Percentiles rank a stretch among this genome's conserved stretches.
Evolutionary conservation across 345 rosid species (phyloP).

Genomic region (Eucalyptus guilfoylei): DNA sequence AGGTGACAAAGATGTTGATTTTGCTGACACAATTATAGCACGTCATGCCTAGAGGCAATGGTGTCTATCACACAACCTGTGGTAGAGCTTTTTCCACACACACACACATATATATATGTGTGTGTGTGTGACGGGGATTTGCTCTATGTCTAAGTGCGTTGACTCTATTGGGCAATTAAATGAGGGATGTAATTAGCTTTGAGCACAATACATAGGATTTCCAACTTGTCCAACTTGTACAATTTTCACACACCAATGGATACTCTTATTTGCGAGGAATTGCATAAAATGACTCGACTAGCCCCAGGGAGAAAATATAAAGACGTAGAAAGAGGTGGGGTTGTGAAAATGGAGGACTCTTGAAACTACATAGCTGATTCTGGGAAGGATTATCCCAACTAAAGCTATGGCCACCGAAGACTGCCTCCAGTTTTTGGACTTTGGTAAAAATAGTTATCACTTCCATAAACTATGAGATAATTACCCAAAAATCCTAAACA

Average conservation of each 20-base stretch:
- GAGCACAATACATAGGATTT: neutral
- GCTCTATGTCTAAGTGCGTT: neutral
- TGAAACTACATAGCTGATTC: neutral
- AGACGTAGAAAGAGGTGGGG: neutral
- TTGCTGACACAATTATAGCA: neutral
- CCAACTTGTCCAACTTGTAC: neutral
- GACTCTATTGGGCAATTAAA: neutral
- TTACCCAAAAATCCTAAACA: too few relatives aligned
- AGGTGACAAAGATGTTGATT: neutral
- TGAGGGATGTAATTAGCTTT: neutral
- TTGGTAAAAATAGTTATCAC: neutral
- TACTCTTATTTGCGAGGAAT: neutral
- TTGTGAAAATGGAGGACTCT: neutral
- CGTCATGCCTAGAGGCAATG: neutral
- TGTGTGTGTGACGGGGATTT: neutral
- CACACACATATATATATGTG: neutral
- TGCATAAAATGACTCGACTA: neutral
- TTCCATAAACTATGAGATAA: neutral
- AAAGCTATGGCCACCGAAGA: neutral
- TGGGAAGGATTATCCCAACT: neutral
- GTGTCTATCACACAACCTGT: neutral
- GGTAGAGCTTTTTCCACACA: neutral
- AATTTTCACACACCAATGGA: neutral
- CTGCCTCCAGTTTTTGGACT: neutral
- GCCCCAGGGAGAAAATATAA: neutral